Conservation (phyloP, 2,329 filamentous ascomycete genomes). For the Pseudocercospora macadamiae region DNA sequence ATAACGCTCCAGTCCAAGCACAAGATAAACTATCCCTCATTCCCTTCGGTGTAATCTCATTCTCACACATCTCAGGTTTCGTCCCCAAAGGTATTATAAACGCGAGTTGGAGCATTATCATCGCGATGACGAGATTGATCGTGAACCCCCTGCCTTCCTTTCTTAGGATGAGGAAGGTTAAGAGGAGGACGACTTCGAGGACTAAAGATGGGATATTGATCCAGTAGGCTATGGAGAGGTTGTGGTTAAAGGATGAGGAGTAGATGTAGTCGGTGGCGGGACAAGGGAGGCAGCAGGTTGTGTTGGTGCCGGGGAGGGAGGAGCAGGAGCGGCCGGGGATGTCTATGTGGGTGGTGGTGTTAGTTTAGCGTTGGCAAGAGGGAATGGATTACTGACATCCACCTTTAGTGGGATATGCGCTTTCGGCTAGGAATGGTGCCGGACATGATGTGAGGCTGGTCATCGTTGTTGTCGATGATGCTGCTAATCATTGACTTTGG, state of each 20-base stretch:
- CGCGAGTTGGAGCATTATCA: conserved; percentile 72
- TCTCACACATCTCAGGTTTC: conserved; percentile 74
- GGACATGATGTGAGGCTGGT: conserved; percentile 58
- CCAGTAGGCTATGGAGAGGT: conserved; percentile 51
- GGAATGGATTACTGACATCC: conserved; percentile 69
- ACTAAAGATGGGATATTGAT: conserved; percentile 72
- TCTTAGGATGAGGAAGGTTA: conserved; percentile 76
- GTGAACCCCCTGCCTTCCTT: conserved; percentile 73
- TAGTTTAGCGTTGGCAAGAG: neutral
- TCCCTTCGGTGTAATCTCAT: conserved; percentile 81
- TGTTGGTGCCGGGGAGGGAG: conserved; percentile 43
- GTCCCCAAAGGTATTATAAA: conserved; percentile 80
- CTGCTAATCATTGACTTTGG: neutral
- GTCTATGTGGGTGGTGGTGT: neutral
- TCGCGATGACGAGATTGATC: conserved; percentile 81
- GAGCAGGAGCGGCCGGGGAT: conserved; percentile 61
- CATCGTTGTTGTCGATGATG: neutral
- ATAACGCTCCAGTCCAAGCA: conserved; percentile 75
- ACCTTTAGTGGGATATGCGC: conserved; percentile 59
- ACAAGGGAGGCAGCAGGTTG: conserved; percentile 84
- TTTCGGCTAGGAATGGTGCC: conserved; percentile 67
- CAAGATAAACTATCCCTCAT: conserved; percentile 76
- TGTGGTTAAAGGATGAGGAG: conserved; percentile 14
- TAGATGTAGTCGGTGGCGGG: conserved; percentile 41
- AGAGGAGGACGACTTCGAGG: conserved; percentile 71